Percentiles rank a stretch among this genome's conserved stretches.
Evolutionary conservation across 495 filamentous ascomycete species (phyloP).

Genomic region (Lasiosphaeris hirsuta): DNA sequence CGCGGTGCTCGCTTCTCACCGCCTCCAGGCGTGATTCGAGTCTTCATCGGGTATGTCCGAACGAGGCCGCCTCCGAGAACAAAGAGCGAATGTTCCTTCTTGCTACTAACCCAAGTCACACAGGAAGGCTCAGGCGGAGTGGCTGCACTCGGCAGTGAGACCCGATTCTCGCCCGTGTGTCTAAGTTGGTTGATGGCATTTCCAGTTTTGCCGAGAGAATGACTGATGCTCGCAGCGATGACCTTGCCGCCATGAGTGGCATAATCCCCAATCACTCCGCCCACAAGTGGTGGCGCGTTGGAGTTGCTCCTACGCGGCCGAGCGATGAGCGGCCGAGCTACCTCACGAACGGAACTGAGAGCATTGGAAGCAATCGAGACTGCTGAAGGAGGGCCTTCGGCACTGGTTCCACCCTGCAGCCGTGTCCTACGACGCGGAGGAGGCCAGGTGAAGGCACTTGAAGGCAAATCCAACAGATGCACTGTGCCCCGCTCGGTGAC

Average conservation of each 20-base stretch:
- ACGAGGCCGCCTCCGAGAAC: conserved; percentile 59
- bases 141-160: conserved; percentile 63
- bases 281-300: conserved; percentile 41
- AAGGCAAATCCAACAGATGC: conserved; percentile 83
- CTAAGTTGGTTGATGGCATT: conserved; percentile 75
- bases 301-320: conserved; percentile 48
- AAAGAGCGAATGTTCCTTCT: conserved; percentile 51
- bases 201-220: conserved; percentile 77
- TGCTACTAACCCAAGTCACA: conserved; percentile 53
- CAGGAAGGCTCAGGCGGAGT: conserved; percentile 48
- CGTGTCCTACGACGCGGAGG: conserved; percentile 64
- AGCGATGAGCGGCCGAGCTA: conserved; percentile 45
- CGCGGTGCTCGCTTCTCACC: conserved; percentile 39
- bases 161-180: conserved; percentile 78
- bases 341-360: conserved; percentile 64
- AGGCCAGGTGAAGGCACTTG: conserved; percentile 83
- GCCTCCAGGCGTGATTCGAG: conserved; percentile 35
- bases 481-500: conserved; percentile 91
- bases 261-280: conserved; percentile 62
- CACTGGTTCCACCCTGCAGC: conserved; percentile 35
- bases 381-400: conserved; percentile 45
- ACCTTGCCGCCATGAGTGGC: conserved; percentile 72
- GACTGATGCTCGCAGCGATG: conserved; percentile 76
- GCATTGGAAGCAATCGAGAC: conserved; percentile 56
- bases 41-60: conserved; percentile 64